A percentile compares a stretch with the other conserved stretches of the same genome.
Conservation (phyloP, 768 basidiomycete genomes). For the Mycena kentingensis region DNA sequence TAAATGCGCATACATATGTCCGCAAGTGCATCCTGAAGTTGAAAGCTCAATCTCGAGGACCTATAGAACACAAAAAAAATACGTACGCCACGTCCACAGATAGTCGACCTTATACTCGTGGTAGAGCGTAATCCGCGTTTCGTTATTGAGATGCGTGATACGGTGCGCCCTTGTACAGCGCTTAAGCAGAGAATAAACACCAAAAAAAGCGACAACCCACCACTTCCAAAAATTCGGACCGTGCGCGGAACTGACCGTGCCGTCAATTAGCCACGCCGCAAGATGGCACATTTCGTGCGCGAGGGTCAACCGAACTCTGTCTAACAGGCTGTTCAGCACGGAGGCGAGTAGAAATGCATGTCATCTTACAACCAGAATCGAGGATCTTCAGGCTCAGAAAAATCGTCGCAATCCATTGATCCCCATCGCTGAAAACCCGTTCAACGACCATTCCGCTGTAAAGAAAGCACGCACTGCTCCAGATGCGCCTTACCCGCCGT, state of each 20-base stretch:
- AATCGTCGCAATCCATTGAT: conserved; percentile 63
- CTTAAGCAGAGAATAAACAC: neutral
- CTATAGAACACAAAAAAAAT: neutral
- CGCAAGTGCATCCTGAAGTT: neutral
- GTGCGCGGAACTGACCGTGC: conserved; percentile 54
- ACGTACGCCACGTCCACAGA: neutral
- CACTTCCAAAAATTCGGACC: conserved; percentile 3
- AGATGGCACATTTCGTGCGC: conserved; percentile 94
- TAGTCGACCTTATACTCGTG: neutral
- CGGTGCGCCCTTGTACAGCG: neutral
- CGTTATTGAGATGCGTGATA: neutral
- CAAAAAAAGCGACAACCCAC: conserved; percentile 4
- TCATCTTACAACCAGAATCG: conserved; percentile 64
- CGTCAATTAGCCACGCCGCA: conserved; percentile 81
- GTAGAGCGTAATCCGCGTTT: neutral
- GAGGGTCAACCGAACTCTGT: conserved; percentile 78
- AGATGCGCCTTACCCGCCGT: conserved; percentile 75
- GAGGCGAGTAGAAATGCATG: neutral
- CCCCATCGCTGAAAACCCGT: conserved; percentile 35
- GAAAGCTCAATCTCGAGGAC: neutral
- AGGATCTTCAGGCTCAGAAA: conserved; percentile 83
- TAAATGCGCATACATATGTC: neutral
- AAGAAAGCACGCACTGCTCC: conserved; percentile 45
- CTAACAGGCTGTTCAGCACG: conserved; percentile 36
- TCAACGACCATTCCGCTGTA: neutral